A percentile compares a stretch with the other conserved stretches of the same genome.
Evolutionary conservation across 345 rosid species (phyloP).

Genomic region (Syzygium aromaticum): DNA sequence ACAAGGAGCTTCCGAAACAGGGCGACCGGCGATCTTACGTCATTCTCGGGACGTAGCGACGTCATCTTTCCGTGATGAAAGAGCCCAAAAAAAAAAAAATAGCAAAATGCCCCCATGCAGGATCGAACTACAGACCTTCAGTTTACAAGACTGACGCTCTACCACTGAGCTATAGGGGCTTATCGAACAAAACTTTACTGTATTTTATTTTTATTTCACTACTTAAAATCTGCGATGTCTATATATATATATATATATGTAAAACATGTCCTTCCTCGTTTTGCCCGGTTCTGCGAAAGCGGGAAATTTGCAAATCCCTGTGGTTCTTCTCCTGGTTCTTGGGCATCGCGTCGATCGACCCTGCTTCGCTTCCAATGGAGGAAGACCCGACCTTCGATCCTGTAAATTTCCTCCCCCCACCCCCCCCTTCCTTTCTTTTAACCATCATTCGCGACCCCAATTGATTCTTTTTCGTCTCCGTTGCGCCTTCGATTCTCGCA

Average conservation of each 20-base stretch:
- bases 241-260: too few relatives aligned
- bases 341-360: not conserved
- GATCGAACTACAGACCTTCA: conserved; percentile 83
- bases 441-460: not conserved
- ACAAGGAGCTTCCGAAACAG: too few relatives aligned
- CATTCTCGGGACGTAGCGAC: not conserved
- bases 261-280: not conserved
- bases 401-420: conserved; percentile 6
- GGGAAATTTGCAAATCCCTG: not conserved
- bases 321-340: not conserved
- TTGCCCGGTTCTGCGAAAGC: not conserved
- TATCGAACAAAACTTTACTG: accelerated
- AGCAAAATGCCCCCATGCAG: conserved; percentile 50
- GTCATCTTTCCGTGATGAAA: not conserved
- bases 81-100: not conserved
- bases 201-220: accelerated
- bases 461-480: not conserved
- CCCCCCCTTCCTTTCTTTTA: not conserved
- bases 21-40: not conserved
- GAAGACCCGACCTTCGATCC: conserved; percentile 43
- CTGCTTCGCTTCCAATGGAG: conserved; percentile 24
- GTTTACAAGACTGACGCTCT: conserved; percentile 90
- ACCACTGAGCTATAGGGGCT: conserved; percentile 87
- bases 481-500: not conserved
- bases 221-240: accelerated